Evolutionary conservation across 768 basidiomycete species (phyloP).

Genomic region (Collybia nuda): DNA sequence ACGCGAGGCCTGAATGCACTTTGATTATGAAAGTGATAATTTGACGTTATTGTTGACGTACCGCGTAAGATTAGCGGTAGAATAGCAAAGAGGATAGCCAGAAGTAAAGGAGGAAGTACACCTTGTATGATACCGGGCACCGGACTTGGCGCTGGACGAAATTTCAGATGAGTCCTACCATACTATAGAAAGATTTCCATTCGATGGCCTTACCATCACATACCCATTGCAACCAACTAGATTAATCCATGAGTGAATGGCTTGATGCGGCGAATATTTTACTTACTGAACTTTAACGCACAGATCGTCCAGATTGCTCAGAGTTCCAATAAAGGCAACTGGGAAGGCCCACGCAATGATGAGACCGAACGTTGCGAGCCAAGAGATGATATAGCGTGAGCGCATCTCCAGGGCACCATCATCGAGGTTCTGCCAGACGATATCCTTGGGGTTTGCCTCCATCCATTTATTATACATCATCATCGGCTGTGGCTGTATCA

Average conservation of each 20-base stretch:
- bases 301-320: constrained; percentile 59
- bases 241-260: background rate
- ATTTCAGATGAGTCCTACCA: background rate
- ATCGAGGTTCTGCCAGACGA: constrained; percentile 61
- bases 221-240: constrained; percentile 63
- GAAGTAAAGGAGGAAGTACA: constrained; percentile 61
- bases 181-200: background rate
- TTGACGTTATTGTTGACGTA: constrained; percentile 22
- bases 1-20: constrained; percentile 44
- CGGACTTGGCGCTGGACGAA: constrained; percentile 28
- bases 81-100: constrained; percentile 62
- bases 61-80: constrained; percentile 59
- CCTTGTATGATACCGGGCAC: constrained; percentile 60
- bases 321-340: constrained; percentile 61
- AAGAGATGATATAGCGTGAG: constrained; percentile 52
- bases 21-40: constrained; percentile 4
- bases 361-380: constrained; percentile 55
- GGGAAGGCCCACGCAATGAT: constrained; percentile 69
- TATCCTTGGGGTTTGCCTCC: constrained; percentile 51
- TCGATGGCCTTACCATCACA: constrained; percentile 32
- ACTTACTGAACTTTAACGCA: constrained; percentile 45
- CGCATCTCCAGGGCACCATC: constrained; percentile 53
- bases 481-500: constrained; percentile 34
- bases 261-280: background rate
- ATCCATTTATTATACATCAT: constrained; percentile 62